Conservation (phyloP, 768 basidiomycete genomes). For the Myochromella boudieri region DNA sequence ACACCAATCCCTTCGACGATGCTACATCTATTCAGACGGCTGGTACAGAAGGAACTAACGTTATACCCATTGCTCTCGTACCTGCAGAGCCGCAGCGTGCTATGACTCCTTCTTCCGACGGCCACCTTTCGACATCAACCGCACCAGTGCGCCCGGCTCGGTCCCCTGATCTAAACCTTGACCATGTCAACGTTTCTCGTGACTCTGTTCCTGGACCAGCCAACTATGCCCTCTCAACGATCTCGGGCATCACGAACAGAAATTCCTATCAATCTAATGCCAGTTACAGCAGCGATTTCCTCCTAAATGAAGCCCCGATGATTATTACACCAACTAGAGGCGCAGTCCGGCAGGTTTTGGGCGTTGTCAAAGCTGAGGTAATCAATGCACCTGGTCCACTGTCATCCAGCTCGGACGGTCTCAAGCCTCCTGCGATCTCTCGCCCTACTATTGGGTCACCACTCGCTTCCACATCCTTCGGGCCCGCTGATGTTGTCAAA, state of each 20-base stretch:
- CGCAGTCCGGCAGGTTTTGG: constrained; percentile 68
- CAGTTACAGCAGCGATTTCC: constrained; percentile 75
- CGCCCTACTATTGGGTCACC: constrained; percentile 61
- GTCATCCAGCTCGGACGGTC: constrained; percentile 35
- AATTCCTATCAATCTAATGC: constrained; percentile 74
- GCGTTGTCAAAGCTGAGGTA: constrained; percentile 78
- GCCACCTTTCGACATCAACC: constrained; percentile 28
- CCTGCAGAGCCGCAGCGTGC: constrained; percentile 49
- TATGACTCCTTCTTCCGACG: constrained; percentile 26
- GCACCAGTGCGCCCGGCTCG: constrained; percentile 53
- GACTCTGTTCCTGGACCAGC: constrained; percentile 43
- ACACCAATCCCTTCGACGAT: constrained; percentile 76
- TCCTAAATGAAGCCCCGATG: constrained; percentile 78
- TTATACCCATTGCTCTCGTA: constrained; percentile 84
- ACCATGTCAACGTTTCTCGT: constrained; percentile 60
- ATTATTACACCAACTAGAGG: constrained; percentile 73
- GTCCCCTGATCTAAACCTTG: constrained; percentile 60
- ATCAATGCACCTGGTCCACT: constrained; percentile 56
- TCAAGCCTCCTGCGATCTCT: constrained; percentile 39
- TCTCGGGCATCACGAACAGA: constrained; percentile 52
- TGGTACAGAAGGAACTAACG: constrained; percentile 79
- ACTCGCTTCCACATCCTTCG: constrained; percentile 69
- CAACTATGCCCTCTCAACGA: constrained; percentile 45
- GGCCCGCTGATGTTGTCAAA: constrained; percentile 59
- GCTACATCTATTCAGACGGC: constrained; percentile 79